phyloP scores from a whole-genome alignment of 2,329 filamentous ascomycete genomes.

The Ophiostoma tasmaniense region DNA sequence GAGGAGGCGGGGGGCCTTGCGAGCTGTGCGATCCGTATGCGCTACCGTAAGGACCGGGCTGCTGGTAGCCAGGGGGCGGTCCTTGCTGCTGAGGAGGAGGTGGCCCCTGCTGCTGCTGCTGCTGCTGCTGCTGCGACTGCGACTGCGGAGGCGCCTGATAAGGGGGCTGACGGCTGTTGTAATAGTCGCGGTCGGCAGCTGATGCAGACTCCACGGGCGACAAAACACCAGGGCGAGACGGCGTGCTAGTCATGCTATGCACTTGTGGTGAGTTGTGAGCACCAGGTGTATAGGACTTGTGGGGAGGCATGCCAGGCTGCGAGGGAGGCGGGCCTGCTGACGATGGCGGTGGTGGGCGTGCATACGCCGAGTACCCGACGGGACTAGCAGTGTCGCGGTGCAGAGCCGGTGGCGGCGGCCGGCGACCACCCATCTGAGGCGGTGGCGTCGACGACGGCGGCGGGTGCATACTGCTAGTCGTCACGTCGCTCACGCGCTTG shows the following conservation, averaged over 20 bases:
- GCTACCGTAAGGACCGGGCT: slow-evolving; percentile 1
- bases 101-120: slow-evolving; percentile 18
- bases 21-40: slow-evolving; percentile 9
- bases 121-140: slow-evolving; percentile 22
- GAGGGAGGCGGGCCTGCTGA: slow-evolving; percentile 23
- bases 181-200: slow-evolving; percentile 39
- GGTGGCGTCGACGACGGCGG: slow-evolving; percentile 16
- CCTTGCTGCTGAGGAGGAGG: slow-evolving; percentile 12
- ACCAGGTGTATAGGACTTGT: slow-evolving; percentile 40
- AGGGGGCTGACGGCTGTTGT: slow-evolving; percentile 28
- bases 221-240: slow-evolving; percentile 37
- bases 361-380: slow-evolving; percentile 38
- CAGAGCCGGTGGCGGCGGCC: slow-evolving; percentile 40
- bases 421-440: slow-evolving; percentile 20
- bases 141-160: slow-evolving; percentile 25
- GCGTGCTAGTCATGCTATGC: slow-evolving; percentile 33
- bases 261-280: slow-evolving; percentile 44
- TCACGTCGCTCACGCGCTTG: slow-evolving; percentile 44
- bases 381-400: slow-evolving; percentile 41
- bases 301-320: slow-evolving; percentile 42
- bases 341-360: slow-evolving; percentile 27
- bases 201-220: slow-evolving; percentile 33
- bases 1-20: not conserved
- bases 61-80: slow-evolving; percentile 19
- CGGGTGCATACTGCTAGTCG: slow-evolving; percentile 17